Conservation (phyloP, 495 filamentous ascomycete genomes). For the Evernia prunastri region DNA sequence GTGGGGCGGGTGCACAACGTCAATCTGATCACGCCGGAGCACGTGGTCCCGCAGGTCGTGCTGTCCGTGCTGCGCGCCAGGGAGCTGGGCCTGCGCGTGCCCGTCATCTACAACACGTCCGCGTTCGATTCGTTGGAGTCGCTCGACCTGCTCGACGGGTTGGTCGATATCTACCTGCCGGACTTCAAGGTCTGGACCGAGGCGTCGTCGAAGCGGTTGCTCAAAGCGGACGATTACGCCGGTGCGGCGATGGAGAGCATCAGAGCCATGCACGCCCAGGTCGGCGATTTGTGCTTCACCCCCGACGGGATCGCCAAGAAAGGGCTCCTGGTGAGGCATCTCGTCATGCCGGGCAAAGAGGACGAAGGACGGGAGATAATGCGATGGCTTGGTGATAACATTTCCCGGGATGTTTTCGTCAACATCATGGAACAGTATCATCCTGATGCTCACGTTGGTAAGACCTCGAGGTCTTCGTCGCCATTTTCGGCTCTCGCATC, state of each 20-base stretch:
- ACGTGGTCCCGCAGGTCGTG: conserved; percentile 71
- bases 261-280: conserved; percentile 67
- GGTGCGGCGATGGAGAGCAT: conserved; percentile 61
- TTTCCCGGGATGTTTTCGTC: conserved; percentile 63
- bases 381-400: conserved; percentile 57
- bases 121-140: conserved; percentile 66
- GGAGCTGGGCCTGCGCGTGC: conserved; percentile 57
- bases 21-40: conserved; percentile 71
- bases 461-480: conserved; percentile 39
- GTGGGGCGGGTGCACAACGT: conserved; percentile 70
- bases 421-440: conserved; percentile 76
- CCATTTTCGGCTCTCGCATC: neutral
- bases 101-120: conserved; percentile 74
- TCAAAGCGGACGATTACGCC: conserved; percentile 69
- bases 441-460: conserved; percentile 69
- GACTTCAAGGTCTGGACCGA: conserved; percentile 73
- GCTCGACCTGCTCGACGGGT: conserved; percentile 59
- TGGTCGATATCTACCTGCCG: conserved; percentile 72
- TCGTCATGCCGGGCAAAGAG: conserved; percentile 72
- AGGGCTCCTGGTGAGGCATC: conserved; percentile 63
- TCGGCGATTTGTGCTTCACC: conserved; percentile 70
- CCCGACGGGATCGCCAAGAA: conserved; percentile 67
- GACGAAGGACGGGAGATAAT: conserved; percentile 63
- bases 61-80: conserved; percentile 61
- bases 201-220: conserved; percentile 54